Evolutionary conservation across 2,329 filamentous ascomycete species (phyloP).

Genomic region (Colletotrichum higginsianum): DNA sequence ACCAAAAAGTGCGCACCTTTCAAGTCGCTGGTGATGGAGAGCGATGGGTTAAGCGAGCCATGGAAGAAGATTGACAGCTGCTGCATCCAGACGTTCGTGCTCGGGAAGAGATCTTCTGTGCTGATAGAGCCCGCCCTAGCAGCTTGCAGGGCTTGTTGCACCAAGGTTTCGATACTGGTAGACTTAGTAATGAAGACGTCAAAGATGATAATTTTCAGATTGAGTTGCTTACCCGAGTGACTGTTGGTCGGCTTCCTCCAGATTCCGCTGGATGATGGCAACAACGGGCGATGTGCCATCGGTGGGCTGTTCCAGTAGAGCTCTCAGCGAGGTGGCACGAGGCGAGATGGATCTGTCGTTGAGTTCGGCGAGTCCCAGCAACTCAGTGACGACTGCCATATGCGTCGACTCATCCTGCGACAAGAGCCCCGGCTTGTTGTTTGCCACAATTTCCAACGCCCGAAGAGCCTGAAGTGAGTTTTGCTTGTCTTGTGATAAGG

Average conservation of each 20-base stretch:
- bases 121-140: constrained; percentile 53
- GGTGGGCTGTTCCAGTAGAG: constrained; percentile 61
- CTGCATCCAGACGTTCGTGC: constrained; percentile 74
- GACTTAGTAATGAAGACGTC: constrained; percentile 12
- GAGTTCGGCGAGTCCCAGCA: constrained; percentile 69
- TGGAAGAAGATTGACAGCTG: constrained; percentile 72
- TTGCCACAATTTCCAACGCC: constrained; percentile 64
- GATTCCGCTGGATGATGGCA: constrained; percentile 68
- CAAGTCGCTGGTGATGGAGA: constrained; percentile 82
- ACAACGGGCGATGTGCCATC: constrained; percentile 62
- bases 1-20: constrained; percentile 80
- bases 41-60: constrained; percentile 69
- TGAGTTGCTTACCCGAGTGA: constrained; percentile 64
- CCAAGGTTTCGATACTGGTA: constrained; percentile 66
- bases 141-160: constrained; percentile 62
- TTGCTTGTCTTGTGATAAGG: constrained; percentile 50
- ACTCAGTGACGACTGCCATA: constrained; percentile 65
- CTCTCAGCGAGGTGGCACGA: constrained; percentile 59
- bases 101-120: constrained; percentile 72
- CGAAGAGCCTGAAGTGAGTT: constrained; percentile 54
- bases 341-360: constrained; percentile 56
- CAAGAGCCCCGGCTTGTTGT: constrained; percentile 61
- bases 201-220: not conserved
- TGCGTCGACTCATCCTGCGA: constrained; percentile 61
- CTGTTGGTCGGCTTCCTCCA: constrained; percentile 63